Evolutionary conservation across 257 asterid species (phyloP).

Genomic region (Capsicum rhomboideum): DNA sequence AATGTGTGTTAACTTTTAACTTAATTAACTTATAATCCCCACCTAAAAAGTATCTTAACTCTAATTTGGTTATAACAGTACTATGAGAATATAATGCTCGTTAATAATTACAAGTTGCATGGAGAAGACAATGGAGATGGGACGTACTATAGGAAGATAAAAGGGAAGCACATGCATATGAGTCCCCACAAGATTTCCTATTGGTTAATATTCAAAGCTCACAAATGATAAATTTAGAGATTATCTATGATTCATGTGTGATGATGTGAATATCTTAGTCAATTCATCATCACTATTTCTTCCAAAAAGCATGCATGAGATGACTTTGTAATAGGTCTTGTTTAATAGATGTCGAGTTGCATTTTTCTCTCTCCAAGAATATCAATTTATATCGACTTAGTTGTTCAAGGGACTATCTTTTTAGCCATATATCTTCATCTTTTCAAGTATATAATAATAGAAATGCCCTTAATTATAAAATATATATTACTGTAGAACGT

Average conservation of each 20-base stretch:
- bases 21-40: neutral
- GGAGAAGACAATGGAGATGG: neutral
- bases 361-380: neutral
- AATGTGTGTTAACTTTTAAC: neutral
- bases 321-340: neutral
- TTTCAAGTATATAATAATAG: neutral
- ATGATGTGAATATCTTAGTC: neutral
- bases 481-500: too few relatives aligned
- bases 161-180: neutral
- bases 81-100: neutral
- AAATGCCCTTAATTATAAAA: neutral
- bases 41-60: neutral
- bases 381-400: neutral
- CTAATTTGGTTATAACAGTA: neutral
- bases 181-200: neutral
- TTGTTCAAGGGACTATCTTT: neutral
- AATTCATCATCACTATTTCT: neutral
- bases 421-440: neutral
- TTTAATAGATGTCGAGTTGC: neutral
- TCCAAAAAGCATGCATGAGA: neutral
- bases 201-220: neutral
- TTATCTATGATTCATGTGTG: neutral
- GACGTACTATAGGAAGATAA: neutral
- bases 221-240: neutral
- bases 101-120: neutral